Conservation (phyloP, 371 early-diverging fungal species). For the Zychaea mexicana region DNA sequence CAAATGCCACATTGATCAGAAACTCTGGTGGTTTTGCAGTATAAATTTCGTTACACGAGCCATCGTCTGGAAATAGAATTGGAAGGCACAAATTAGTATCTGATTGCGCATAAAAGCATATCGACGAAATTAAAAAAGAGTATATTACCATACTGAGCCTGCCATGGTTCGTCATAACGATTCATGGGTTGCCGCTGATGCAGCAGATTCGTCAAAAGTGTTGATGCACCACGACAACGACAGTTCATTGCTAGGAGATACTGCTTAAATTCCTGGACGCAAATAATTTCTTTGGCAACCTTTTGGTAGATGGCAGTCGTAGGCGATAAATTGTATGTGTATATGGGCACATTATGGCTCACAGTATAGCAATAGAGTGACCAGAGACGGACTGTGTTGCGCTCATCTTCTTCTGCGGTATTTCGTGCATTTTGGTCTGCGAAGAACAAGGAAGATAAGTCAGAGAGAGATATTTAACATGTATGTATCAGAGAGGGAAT, state of each 20-base stretch:
- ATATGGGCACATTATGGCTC: constrained; percentile 58
- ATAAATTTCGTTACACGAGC: constrained; percentile 73
- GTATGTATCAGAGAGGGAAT: not conserved
- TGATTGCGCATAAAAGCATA: not conserved
- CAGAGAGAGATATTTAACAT: not conserved
- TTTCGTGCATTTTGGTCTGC: constrained; percentile 49
- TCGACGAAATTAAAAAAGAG: not conserved
- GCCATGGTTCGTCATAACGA: constrained; percentile 70
- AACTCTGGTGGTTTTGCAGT: constrained; percentile 50
- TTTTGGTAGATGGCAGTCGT: constrained; percentile 70
- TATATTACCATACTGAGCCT: constrained; percentile 68
- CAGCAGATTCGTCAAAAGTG: constrained; percentile 71
- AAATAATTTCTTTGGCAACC: constrained; percentile 67
- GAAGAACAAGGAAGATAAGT: too few species aligned
- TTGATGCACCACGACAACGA: constrained; percentile 68
- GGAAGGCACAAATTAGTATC: not conserved
- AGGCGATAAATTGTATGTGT: constrained; percentile 69
- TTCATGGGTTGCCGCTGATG: constrained; percentile 62
- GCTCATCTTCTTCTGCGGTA: constrained; percentile 56
- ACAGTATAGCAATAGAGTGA: constrained; percentile 59
- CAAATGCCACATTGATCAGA: constrained; percentile 63
- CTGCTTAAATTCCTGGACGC: constrained; percentile 75
- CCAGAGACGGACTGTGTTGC: constrained; percentile 67
- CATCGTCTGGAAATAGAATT: constrained; percentile 52
- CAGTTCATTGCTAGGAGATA: constrained; percentile 69